phyloP scores from a whole-genome alignment of 2,329 filamentous ascomycete genomes.

The Apiospora koreana region DNA sequence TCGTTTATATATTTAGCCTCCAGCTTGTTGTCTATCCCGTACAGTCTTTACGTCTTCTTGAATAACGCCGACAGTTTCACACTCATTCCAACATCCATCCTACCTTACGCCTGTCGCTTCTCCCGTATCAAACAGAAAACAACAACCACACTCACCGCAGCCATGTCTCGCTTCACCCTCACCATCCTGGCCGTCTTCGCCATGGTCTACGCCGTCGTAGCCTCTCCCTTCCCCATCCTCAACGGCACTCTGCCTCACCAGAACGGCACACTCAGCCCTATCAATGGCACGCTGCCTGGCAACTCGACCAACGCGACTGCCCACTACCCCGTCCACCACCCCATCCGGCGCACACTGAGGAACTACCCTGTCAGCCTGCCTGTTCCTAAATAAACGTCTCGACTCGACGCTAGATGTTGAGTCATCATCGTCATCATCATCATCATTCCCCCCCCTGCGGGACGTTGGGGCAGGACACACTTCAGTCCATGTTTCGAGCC shows the following conservation, averaged over 20 bases:
- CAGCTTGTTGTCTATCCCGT: neutral
- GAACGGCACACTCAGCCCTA: neutral
- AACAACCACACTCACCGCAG: neutral
- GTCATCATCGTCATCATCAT: neutral
- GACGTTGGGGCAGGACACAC: neutral
- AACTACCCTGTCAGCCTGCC: neutral
- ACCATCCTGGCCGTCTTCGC: slow-evolving; percentile 11
- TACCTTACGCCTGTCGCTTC: neutral
- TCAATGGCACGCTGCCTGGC: neutral
- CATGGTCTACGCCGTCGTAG: slow-evolving; percentile 4
- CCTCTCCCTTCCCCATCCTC: neutral
- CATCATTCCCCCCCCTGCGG: neutral
- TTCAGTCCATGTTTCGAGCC: neutral
- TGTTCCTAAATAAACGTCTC: neutral
- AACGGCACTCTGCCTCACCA: neutral
- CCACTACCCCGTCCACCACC: neutral
- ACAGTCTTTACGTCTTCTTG: neutral
- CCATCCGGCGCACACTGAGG: neutral
- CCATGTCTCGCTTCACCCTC: slow-evolving; percentile 9
- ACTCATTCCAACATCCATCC: neutral
- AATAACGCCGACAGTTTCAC: neutral
- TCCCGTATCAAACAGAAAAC: neutral
- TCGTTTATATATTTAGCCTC: neutral
- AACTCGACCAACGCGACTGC: neutral
- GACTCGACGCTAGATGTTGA: neutral